phyloP scores from a whole-genome alignment of 2,329 filamentous ascomycete species.

The Beauveria medogensis region DNA sequence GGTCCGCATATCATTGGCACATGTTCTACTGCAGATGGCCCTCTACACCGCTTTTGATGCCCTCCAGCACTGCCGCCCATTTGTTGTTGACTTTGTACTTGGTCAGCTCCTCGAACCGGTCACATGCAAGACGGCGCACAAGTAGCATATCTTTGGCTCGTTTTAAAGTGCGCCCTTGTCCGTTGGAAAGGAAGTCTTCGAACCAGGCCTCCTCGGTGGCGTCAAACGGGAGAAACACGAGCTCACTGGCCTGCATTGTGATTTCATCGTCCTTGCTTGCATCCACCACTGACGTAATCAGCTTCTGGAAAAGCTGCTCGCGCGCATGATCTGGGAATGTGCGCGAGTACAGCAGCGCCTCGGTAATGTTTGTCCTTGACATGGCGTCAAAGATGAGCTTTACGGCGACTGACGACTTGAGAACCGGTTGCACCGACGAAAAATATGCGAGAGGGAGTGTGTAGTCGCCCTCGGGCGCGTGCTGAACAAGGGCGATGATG shows the following conservation, averaged over 20 bases:
- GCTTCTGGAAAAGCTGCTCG: slow-evolving; percentile 55
- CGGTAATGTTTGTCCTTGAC: slow-evolving; percentile 56
- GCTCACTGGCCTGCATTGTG: slow-evolving; percentile 54
- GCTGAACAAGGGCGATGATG: slow-evolving; percentile 57
- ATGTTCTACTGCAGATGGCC: slow-evolving; percentile 20
- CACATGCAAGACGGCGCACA: slow-evolving; percentile 63
- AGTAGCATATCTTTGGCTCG: slow-evolving; percentile 65
- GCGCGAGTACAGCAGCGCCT: slow-evolving; percentile 67
- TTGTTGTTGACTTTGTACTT: slow-evolving; percentile 35
- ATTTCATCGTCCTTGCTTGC: slow-evolving; percentile 28
- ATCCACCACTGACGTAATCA: slow-evolving; percentile 52
- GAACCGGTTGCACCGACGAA: slow-evolving; percentile 62
- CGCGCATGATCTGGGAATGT: slow-evolving; percentile 54
- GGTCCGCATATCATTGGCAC: neutral
- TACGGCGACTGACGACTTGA: slow-evolving; percentile 56
- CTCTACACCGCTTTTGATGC: slow-evolving; percentile 38
- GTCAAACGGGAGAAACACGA: slow-evolving; percentile 67
- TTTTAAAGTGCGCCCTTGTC: slow-evolving; percentile 55
- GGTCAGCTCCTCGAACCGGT: slow-evolving; percentile 43
- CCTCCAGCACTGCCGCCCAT: slow-evolving; percentile 44
- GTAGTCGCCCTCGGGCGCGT: slow-evolving; percentile 51
- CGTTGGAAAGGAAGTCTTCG: slow-evolving; percentile 56
- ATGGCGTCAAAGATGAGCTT: slow-evolving; percentile 63
- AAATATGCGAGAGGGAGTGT: slow-evolving; percentile 69
- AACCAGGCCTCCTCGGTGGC: slow-evolving; percentile 66